Base-by-base conservation (phyloP, 2,329 filamentous ascomycete genomes). In the Orbilia quercus region DNA sequence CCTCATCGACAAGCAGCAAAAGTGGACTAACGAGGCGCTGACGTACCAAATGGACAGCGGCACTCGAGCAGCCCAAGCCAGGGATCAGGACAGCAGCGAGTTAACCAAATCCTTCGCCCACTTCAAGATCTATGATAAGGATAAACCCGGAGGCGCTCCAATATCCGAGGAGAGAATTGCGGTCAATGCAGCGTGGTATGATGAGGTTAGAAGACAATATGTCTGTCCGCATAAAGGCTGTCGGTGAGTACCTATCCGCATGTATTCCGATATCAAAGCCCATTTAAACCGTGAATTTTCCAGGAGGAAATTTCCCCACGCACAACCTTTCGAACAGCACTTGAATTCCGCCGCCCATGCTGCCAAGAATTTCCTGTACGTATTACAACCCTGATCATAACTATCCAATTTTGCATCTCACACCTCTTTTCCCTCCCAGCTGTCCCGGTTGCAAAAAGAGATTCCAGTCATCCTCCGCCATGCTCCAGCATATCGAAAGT, bases 401-500 rank as follows among this genome's bases (percentile, higher is more conserved):
- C 7, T 7, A 12, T 31, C 36, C 25, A 42, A 44, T 12, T 11
- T 20, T 34, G 36, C 22, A 25, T 28, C 44, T 20, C n/a, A 31
- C n/a, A n/a, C 51, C 45, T 18, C 38, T 44, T 16, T 20, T n/a
- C 18, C 14, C 22, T 9, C 28, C 1, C 38, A 74, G 70, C 16
- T 74, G 70, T 22, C 62, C 54, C 20, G 62, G 62, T 1, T 74
- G 70, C 31, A 74, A 62, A 11, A 66, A 63, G 14, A 59, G 40
- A 9, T 74, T 74, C 34, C 12, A 54, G 7, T 66, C 70, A 14
- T 65, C 62, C 4, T 67, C 70, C 7, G 70, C 70, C 22, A 62
- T 74, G 34, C 42, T 65, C 9, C 70, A 74, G 22, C 70, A 74
- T 40, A 28, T 74, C 31, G 70, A 74, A 36, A 67, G 54, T 11